A percentile compares a stretch with the other conserved stretches of the same genome.
These are phyloP conservation scores for Phaffomyces opuntiae DNA, from an alignment of 805 yeast genomes.

Conservation along the genomic window DNA sequence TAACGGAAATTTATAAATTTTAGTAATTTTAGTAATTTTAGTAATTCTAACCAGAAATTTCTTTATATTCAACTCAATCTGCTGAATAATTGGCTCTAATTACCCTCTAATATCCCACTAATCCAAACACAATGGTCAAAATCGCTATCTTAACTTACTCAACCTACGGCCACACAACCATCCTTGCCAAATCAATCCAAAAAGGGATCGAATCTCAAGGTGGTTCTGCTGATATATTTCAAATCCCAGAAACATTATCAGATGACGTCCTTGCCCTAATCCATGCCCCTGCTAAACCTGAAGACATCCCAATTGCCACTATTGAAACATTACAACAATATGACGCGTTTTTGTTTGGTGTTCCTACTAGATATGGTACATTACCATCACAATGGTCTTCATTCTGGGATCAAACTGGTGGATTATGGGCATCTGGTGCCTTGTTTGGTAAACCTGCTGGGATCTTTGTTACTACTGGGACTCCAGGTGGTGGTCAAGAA, in stretches of 20 bases:
- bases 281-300: constrained; percentile 60
- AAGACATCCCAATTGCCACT: constrained; percentile 49
- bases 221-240: constrained; percentile 63
- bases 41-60: too few relatives aligned
- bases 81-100: too few relatives aligned
- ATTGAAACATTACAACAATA: constrained; percentile 48
- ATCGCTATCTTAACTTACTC: constrained; percentile 65
- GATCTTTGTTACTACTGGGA: constrained; percentile 62
- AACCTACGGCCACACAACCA: constrained; percentile 69
- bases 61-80: too few relatives aligned
- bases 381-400: constrained; percentile 70
- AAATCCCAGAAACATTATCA: constrained; percentile 72
- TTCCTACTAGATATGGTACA: constrained; percentile 76
- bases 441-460: constrained; percentile 71
- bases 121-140: constrained; percentile 1
- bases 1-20: neutral
- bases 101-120: too few relatives aligned
- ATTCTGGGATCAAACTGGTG: constrained; percentile 75
- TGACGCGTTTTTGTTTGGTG: constrained; percentile 72
- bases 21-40: neutral
- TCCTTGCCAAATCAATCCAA: constrained; percentile 62
- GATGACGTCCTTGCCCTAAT: constrained; percentile 52
- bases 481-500: constrained; percentile 78
- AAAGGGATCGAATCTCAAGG: constrained; percentile 63
- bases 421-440: constrained; percentile 66